Percentiles rank a stretch among this genome's conserved stretches.
These are phyloP conservation scores for Trichoderma sp. DNA, from an alignment of 2,329 filamentous ascomycete species.

Conservation along the genomic window DNA sequence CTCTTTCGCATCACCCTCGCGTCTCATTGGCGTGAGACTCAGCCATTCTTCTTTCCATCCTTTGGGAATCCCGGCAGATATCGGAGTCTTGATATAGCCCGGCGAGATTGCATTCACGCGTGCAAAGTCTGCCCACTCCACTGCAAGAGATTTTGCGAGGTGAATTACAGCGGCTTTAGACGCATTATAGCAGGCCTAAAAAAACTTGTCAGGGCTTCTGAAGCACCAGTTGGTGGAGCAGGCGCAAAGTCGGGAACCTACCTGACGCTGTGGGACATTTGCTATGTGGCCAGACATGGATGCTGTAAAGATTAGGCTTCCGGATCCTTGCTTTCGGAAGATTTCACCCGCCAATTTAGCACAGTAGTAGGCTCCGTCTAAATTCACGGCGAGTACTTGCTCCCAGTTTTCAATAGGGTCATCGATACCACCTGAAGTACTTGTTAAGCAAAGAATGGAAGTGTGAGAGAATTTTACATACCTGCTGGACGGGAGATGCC, in stretches of 20 bases:
- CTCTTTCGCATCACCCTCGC: conserved; percentile 35
- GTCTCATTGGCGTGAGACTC: conserved; percentile 33
- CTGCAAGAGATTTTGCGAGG: conserved; percentile 43
- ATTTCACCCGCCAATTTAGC: neutral
- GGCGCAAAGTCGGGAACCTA: neutral
- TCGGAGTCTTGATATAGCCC: conserved; percentile 42
- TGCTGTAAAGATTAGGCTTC: neutral
- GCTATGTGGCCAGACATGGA: neutral
- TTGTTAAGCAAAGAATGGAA: neutral
- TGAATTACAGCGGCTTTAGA: conserved; percentile 44
- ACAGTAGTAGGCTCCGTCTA: neutral
- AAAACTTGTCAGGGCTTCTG: neutral
- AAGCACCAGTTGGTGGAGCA: neutral
- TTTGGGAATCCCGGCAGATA: conserved; percentile 36
- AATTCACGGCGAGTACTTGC: neutral
- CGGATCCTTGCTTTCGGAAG: neutral
- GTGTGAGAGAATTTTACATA: conserved; percentile 28
- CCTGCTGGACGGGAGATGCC: conserved; percentile 42
- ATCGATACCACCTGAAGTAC: neutral
- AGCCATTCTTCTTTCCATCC: conserved; percentile 40
- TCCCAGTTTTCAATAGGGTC: neutral
- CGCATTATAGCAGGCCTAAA: conserved; percentile 42
- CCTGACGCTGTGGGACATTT: neutral
- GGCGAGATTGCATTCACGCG: conserved; percentile 44
- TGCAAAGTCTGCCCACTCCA: conserved; percentile 47